Conservation (phyloP, 768 basidiomycete species). For the Mrakia blollopis region DNA sequence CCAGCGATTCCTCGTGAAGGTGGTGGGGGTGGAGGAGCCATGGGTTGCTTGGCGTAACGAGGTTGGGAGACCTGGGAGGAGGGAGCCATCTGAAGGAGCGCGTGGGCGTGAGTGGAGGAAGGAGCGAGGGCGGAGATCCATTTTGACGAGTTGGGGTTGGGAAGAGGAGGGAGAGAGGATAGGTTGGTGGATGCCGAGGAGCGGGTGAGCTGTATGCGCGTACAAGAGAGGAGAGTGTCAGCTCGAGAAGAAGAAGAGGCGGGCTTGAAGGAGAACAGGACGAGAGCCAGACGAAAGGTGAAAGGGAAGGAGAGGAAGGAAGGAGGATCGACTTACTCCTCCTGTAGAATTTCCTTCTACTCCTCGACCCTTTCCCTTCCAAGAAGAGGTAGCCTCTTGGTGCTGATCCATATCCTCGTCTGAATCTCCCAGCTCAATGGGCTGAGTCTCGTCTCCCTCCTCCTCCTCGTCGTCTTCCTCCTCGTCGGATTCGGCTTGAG, state of each 20-base stretch:
- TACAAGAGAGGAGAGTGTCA: neutral
- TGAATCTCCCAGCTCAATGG: neutral
- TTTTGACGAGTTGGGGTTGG: slow-evolving; percentile 5
- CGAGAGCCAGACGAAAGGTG: neutral
- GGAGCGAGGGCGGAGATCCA: neutral
- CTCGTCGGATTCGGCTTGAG: neutral
- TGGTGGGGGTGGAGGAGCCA: neutral
- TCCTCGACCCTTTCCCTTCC: neutral
- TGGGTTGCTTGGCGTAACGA: slow-evolving; percentile 3
- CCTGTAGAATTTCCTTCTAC: neutral
- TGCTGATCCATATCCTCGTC: neutral
- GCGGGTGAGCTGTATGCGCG: neutral
- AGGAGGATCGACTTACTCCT: slow-evolving; percentile 1
- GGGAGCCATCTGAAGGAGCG: slow-evolving; percentile 25
- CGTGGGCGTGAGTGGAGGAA: slow-evolving; percentile 17
- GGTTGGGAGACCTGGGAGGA: slow-evolving; percentile 1
- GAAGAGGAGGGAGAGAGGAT: neutral
- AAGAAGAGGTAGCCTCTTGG: neutral
- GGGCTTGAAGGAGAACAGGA: neutral
- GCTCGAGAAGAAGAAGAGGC: neutral
- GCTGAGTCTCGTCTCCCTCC: neutral
- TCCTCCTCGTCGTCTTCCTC: slow-evolving; percentile 12
- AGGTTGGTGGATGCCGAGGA: neutral
- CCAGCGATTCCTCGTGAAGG: neutral
- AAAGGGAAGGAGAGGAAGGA: neutral